phyloP scores from a whole-genome alignment of 78 protist species.

The Dictyostelium brefeldianum region DNA sequence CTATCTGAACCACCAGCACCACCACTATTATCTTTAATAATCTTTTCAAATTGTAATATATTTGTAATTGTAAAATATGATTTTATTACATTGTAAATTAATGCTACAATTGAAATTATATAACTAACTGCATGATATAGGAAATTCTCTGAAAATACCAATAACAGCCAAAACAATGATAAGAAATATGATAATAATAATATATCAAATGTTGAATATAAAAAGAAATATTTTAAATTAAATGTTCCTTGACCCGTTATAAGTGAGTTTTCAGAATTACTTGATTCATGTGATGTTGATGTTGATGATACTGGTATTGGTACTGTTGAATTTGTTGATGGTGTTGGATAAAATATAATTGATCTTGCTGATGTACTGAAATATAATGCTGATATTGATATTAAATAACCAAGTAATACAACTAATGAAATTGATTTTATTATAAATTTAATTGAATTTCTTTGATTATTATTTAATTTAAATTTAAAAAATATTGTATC shows the following conservation, averaged over 20 bases:
- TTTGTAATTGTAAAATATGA: conserved; percentile 15
- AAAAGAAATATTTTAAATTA: conserved; percentile 55
- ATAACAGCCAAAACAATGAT: conserved; percentile 37
- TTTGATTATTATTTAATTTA: not conserved
- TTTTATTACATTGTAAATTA: conserved; percentile 17
- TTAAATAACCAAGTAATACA: conserved; percentile 36
- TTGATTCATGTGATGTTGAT: conserved; percentile 1
- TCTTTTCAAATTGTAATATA: not conserved
- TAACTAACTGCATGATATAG: not conserved
- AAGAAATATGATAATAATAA: conserved; percentile 18
- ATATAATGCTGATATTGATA: conserved; percentile 9
- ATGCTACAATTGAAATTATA: not conserved
- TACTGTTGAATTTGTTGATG: not conserved
- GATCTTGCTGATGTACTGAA: conserved; percentile 21
- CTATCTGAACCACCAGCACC: not conserved
- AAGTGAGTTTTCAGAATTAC: not conserved
- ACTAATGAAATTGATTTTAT: not conserved
- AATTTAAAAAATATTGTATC: conserved; percentile 7
- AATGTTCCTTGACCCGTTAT: not conserved
- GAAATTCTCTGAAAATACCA: not conserved
- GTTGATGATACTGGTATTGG: not conserved
- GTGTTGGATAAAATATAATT: conserved; percentile 37
- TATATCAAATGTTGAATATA: conserved; percentile 52
- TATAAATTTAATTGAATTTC: not conserved
- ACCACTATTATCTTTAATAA: not conserved